Base-by-base conservation (phyloP, 352 stramenopile genomes). In the Pythium periplocum region DNA sequence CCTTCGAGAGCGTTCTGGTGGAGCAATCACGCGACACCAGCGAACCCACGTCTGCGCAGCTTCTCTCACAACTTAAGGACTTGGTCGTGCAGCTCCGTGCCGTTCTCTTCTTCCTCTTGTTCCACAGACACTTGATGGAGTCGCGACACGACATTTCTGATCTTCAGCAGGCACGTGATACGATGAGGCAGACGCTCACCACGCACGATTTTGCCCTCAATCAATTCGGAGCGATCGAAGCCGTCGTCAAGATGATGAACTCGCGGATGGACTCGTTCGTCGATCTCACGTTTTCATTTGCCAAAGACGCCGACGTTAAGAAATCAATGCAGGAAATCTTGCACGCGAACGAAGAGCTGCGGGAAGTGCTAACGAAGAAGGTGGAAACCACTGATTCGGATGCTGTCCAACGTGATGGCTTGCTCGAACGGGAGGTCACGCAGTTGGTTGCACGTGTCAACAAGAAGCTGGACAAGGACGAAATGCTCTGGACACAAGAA, bases 381-480 rank as follows among this genome's bases (percentile, higher is more conserved):
- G 37, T 90, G 1, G 80, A 90, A 11, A 42, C 44, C 6, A 76
- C 62, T 0, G 52, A 78, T 31, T 60, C 10, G 9, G 75, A 87
- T 37, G 69, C 73, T 5, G 42, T 75, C 10, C 66, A 78, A 40
- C 73, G 75, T 4, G 73, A 87, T 32, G 71, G 76, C 10, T 45
- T 73, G 4, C 55, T 90, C 0, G 80, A 86, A 41, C 60, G 67
- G 4, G 80, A 90, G 32, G 52, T 90, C 41, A 66, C 68, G 40
- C 78, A 90, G 40, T 63, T 90, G 11, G 73, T 79, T 17, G 66
- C 66, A 6, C 77, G 77, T 5, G 73, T 90, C 34, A 82, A 75
- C 48, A 88, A 84, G 57, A 90, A 90, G 39, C 62, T 86, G 2
- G 79, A 90, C 58, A 87, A 88, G 57, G 77, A 87, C 51, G 75